Percentiles rank a stretch among this genome's conserved stretches.
Conservation (phyloP, 2,329 filamentous ascomycete genomes). For the Fusarium sulawesiense region DNA sequence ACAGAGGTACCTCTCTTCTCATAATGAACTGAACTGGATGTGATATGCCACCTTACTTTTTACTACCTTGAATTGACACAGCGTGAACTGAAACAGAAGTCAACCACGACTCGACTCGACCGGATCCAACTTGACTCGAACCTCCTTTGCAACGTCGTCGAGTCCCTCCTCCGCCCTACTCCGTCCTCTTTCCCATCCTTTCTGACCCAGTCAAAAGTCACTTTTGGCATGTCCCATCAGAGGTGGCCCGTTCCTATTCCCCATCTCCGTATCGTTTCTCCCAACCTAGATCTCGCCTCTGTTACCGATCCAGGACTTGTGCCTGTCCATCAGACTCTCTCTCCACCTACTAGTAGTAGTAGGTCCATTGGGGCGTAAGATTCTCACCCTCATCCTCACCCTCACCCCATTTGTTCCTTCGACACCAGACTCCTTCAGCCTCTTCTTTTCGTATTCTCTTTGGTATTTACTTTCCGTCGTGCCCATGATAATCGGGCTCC, state of each 20-base stretch:
- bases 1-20: not conserved
- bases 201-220: slow-evolving; percentile 14
- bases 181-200: slow-evolving; percentile 18
- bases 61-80: slow-evolving; percentile 14
- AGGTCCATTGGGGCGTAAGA: slow-evolving; percentile 41
- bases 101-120: slow-evolving; percentile 14
- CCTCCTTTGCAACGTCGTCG: slow-evolving; percentile 3
- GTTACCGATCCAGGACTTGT: slow-evolving; percentile 28
- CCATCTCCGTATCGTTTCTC: slow-evolving; percentile 31
- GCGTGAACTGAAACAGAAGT: slow-evolving; percentile 6
- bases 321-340: slow-evolving; percentile 39
- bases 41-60: slow-evolving; percentile 22
- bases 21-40: slow-evolving; percentile 9
- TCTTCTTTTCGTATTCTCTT: slow-evolving; percentile 19
- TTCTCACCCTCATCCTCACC: slow-evolving; percentile 30
- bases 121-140: not conserved
- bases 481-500: slow-evolving; percentile 34
- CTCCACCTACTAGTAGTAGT: slow-evolving; percentile 36
- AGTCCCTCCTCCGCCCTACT: slow-evolving; percentile 4
- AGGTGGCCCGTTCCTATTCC: slow-evolving; percentile 26
- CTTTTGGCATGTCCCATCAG: slow-evolving; percentile 38
- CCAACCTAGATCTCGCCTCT: slow-evolving; percentile 31
- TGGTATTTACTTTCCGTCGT: slow-evolving; percentile 44
- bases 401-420: slow-evolving; percentile 21
- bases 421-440: slow-evolving; percentile 19